Conservation (phyloP, 331 rosid species). For the Prunus yedoensis region DNA sequence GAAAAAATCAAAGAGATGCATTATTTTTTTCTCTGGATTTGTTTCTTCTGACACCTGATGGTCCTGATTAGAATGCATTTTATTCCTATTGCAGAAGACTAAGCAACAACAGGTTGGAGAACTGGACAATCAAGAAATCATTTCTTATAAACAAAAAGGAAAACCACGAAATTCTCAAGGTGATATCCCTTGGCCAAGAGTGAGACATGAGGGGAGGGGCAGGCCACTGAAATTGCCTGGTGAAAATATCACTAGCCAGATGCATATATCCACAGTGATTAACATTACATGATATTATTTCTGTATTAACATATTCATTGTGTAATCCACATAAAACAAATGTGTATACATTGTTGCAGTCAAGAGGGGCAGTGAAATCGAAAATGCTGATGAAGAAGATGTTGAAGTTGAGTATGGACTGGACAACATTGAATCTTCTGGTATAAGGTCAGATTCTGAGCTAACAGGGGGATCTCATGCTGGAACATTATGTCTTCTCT, state of each 20-base stretch:
- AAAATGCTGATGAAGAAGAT: background rate
- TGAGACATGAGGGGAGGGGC: background rate
- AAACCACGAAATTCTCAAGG: background rate
- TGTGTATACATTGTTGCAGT: background rate
- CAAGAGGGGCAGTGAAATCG: background rate
- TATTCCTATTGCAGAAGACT: background rate
- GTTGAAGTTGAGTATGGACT: slow-evolving; percentile 5
- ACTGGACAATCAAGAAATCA: background rate
- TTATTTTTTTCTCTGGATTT: background rate
- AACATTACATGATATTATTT: background rate
- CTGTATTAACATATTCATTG: background rate
- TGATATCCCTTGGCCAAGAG: background rate
- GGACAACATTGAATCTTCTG: background rate
- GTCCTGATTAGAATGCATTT: background rate
- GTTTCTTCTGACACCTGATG: background rate
- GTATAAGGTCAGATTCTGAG: slow-evolving; percentile 3
- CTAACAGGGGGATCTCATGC: background rate
- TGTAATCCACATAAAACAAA: background rate
- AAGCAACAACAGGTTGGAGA: background rate
- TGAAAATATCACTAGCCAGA: background rate
- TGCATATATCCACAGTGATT: too few relatives aligned
- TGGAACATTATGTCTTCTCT: slow-evolving; percentile 7
- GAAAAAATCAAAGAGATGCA: background rate
- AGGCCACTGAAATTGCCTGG: background rate
- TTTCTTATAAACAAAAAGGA: slow-evolving; percentile 1